Evolutionary conservation across 164 flowering plant genomes (phyloP), one percentile per base, ranked within the genome.

Genomic region (Hamamelis virginiana): DNA sequence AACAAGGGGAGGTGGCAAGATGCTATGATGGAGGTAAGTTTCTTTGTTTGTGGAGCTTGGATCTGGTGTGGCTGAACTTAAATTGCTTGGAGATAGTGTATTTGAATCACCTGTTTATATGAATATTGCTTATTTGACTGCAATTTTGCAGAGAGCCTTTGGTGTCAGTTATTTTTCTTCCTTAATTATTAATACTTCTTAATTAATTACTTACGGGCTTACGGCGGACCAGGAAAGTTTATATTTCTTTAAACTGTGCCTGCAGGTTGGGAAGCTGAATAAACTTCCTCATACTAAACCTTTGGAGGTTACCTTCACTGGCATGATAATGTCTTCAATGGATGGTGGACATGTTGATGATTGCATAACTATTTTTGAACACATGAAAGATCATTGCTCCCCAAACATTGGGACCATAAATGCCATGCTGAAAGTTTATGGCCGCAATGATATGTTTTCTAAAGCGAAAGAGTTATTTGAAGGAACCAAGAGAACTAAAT

Each of bases 1-100:
- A 76, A 79, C 74, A 76, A 79, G 72, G 96, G 99, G 59, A 86
- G 88, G 81, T 93, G 99, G 98, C 78, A 77, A 80, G 97, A 96
- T 63, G 99, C 98, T 65, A 74, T 89, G 74, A 3, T 69, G 60
- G 90, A 84, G 95, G 99, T 91, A 72, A 56, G 72, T 57, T 69
- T 65, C 45, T 67, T 64, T 43, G 38, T 66, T 3, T 41, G 19
- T 48, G 15, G 8, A 22, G 66, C 13, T 18, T 50, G 51, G 15
- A 1, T 51, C 9, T 16, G 70, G 9, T 14, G 16, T 25, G 64
- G 22, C 10, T 58, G 6, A 23, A 56, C 16, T 67, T 56, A 1
- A 44, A 53, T 52, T 68, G 26, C n/a, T 23, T 67, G 62, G 50
- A 56, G 38, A 45, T 11, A 16, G n/a, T 48, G 26, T 4, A 6